These are phyloP conservation scores for Chimonanthus salicifolius DNA, from an alignment of 164 flowering plant genomes.

Conservation along the genomic window DNA sequence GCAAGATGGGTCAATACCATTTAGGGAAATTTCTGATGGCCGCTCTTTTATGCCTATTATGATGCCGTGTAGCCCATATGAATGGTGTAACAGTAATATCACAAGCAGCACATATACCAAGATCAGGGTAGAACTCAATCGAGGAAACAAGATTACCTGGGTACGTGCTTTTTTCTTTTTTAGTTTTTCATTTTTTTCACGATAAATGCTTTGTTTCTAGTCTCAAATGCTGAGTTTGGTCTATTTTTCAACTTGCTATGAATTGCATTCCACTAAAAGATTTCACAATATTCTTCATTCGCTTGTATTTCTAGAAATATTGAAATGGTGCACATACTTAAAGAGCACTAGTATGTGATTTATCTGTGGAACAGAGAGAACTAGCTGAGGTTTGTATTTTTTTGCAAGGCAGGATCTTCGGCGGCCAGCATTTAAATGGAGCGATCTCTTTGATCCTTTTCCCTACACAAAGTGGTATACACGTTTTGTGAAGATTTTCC, in stretches of 20 bases:
- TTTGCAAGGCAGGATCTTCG: conserved; percentile 27
- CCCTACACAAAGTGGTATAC: conserved; percentile 32
- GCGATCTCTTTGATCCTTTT: conserved; percentile 37
- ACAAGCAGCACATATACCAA: conserved; percentile 40
- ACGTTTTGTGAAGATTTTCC: conserved; percentile 40
- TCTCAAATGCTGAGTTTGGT: background rate
- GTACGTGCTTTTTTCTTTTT: conserved; percentile 18
- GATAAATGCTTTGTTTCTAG: background rate
- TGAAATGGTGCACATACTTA: too few species aligned
- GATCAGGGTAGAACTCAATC: conserved; percentile 39
- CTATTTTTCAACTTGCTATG: background rate
- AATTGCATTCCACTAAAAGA: background rate
- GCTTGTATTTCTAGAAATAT: background rate
- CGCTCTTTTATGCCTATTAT: conserved; percentile 43
- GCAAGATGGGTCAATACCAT: conserved; percentile 25
- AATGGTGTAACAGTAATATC: conserved; percentile 45
- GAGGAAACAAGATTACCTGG: conserved; percentile 36
- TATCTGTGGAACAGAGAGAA: too few species aligned
- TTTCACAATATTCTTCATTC: background rate
- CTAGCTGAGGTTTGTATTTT: too few species aligned
- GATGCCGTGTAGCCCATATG: conserved; percentile 37
- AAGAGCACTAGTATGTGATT: too few species aligned
- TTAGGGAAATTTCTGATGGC: conserved; percentile 10
- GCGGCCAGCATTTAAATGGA: conserved; percentile 40
- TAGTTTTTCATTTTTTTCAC: background rate